Base-by-base conservation (phyloP, 1,284 basidiomycete species). In the Clitocybe nebularis region DNA sequence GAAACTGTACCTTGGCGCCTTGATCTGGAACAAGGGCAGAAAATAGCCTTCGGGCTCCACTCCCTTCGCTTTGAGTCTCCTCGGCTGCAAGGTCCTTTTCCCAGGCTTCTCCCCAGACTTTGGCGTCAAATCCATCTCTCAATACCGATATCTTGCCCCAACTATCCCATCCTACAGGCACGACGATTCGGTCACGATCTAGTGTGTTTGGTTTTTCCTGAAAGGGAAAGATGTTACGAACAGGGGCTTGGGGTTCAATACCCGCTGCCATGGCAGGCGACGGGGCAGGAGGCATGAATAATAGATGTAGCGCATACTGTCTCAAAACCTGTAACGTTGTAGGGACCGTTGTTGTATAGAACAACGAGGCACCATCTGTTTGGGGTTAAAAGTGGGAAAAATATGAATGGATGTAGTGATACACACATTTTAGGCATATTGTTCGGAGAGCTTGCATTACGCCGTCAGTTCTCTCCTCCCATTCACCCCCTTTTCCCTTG, bases 91-190 rank as follows among this genome's bases (percentile, higher is more conserved):
- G 52, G 53, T 85, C 83, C 36, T 68, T 67, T 48, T 92, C 88
- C 89, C 91, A 97, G 16, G 87, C 89, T 42, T 85, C 82, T 1
- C 81, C 83, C 76, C 91, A 89, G 35, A 74, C 62, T 39, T 79
- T 83, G 1, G 89, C 82, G 48, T 96, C 92, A 54, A 98, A 99
- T 0, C 90, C 87, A 33, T 98, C 95, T 36, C 93, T 72, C 42
- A 98, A 67, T 2, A 97, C 88, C 2, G 77, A 75, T 50, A 98
- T 97, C 72, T 98, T 98, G 2, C 93, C 93, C 89, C 91, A 97
- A 50, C 87, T 90, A 62, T 99, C 95, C 96, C 95, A 99, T 2
- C 95, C 96, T 1, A 89, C 77, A 1, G 95, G 96, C 0, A 99
- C 84, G 36, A 96, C 77, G 36, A 99, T 87, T 5, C 81, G 84